Percentiles rank a stretch among this genome's conserved stretches.
Conservation (phyloP, 2,329 filamentous ascomycete genomes). For the Pezicula radicicola region DNA sequence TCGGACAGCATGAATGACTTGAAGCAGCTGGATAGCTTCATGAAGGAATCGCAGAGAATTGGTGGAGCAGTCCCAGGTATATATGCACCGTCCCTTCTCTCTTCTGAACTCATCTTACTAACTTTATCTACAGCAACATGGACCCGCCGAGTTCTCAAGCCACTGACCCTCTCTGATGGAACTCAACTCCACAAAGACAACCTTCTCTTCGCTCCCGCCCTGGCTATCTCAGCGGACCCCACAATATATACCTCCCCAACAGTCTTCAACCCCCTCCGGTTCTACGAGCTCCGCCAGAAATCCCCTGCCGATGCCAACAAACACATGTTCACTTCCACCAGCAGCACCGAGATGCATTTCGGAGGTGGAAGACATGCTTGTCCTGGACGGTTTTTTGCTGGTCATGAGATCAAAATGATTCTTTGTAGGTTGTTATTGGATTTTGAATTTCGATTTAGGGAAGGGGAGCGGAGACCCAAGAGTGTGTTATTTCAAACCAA, state of each 20-base stretch:
- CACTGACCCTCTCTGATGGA: slow-evolving; percentile 37
- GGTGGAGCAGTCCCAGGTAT: background rate
- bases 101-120: background rate
- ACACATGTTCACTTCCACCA: slow-evolving; percentile 6
- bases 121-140: background rate
- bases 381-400: slow-evolving; percentile 20
- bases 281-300: too few relatives aligned
- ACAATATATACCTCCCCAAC: background rate
- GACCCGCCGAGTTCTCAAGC: slow-evolving; percentile 33
- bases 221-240: slow-evolving; percentile 1
- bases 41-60: slow-evolving; percentile 33
- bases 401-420: slow-evolving; percentile 17
- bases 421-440: too few relatives aligned
- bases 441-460: too few relatives aligned
- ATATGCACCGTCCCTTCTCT: background rate
- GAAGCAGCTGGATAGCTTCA: slow-evolving; percentile 36
- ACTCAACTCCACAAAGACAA: background rate
- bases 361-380: slow-evolving; percentile 11
- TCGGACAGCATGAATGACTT: slow-evolving; percentile 21
- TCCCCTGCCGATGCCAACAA: background rate
- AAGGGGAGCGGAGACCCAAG: too few relatives aligned
- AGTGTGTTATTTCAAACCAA: too few relatives aligned
- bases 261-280: too few relatives aligned
- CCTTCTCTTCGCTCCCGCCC: background rate
- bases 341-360: slow-evolving; percentile 5